Evolutionary conservation across 2,329 filamentous ascomycete species (phyloP).

Genomic region (Exophiala lecanii-corni): DNA sequence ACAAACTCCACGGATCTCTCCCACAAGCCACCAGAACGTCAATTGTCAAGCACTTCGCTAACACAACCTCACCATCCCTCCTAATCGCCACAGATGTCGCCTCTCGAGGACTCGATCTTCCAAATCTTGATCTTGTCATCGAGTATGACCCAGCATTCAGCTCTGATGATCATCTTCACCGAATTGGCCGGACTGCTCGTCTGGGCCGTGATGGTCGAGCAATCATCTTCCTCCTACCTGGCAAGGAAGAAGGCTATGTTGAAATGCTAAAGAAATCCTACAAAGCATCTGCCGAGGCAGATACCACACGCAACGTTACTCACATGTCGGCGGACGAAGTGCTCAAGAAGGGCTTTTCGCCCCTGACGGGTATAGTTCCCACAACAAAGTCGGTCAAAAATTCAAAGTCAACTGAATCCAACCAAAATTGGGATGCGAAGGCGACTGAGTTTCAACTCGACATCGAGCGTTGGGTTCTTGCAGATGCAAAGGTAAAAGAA

Average conservation of each 20-base stretch:
- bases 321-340: conserved; percentile 62
- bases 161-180: conserved; percentile 87
- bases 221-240: conserved; percentile 83
- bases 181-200: conserved; percentile 90
- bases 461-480: conserved; percentile 61
- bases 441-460: conserved; percentile 66
- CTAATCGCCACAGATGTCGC: conserved; percentile 94
- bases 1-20: conserved; percentile 88
- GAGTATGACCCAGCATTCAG: conserved; percentile 96
- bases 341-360: conserved; percentile 60
- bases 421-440: conserved; percentile 56
- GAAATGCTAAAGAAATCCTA: conserved; percentile 69
- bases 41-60: conserved; percentile 75
- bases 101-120: conserved; percentile 89
- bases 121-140: conserved; percentile 88
- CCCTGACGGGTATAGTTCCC: conserved; percentile 31
- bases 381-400: conserved; percentile 18
- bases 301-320: conserved; percentile 54
- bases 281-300: conserved; percentile 36
- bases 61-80: conserved; percentile 68
- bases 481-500: conserved; percentile 66
- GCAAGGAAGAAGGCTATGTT: conserved; percentile 87
- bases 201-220: conserved; percentile 84
- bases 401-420: conserved; percentile 31
- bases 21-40: conserved; percentile 81